These are phyloP conservation scores for Boletus rufocinnamomeus DNA, from an alignment of 768 basidiomycete genomes.

Conservation along the genomic window DNA sequence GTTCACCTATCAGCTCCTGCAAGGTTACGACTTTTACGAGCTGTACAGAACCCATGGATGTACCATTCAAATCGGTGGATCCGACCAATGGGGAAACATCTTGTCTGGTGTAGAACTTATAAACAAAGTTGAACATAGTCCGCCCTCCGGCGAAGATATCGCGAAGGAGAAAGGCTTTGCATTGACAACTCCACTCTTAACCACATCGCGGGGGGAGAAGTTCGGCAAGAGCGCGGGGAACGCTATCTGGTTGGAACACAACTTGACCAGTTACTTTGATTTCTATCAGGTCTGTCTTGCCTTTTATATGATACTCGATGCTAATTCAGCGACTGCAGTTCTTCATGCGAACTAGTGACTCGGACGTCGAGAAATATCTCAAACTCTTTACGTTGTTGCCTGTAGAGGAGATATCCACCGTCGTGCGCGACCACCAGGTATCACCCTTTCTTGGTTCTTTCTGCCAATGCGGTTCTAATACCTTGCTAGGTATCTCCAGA, in stretches of 20 bases:
- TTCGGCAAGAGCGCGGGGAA: slow-evolving; percentile 98
- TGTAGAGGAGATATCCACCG: slow-evolving; percentile 51
- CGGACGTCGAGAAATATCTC: slow-evolving; percentile 77
- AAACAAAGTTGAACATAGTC: slow-evolving; percentile 42
- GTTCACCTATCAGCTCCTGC: slow-evolving; percentile 95
- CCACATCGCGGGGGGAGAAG: slow-evolving; percentile 87
- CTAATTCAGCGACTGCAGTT: slow-evolving; percentile 54
- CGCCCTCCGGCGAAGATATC: neutral
- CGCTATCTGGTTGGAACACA: slow-evolving; percentile 85
- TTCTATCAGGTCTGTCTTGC: slow-evolving; percentile 81
- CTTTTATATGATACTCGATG: neutral
- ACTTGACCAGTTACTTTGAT: slow-evolving; percentile 82
- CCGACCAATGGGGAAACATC: slow-evolving; percentile 99
- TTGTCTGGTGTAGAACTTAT: slow-evolving; percentile 92
- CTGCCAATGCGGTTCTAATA: neutral
- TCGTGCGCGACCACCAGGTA: slow-evolving; percentile 64
- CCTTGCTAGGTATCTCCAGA: slow-evolving; percentile 34
- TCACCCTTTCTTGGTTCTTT: slow-evolving; percentile 5
- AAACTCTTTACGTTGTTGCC: slow-evolving; percentile 81
- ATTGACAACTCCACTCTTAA: slow-evolving; percentile 91
- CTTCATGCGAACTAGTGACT: slow-evolving; percentile 80
- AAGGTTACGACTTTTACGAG: slow-evolving; percentile 92
- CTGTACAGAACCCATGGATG: slow-evolving; percentile 68
- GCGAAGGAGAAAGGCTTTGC: slow-evolving; percentile 60
- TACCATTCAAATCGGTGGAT: slow-evolving; percentile 90